Base-by-base conservation (phyloP, 352 stramenopile species). In the Phytophthora lateralis region DNA sequence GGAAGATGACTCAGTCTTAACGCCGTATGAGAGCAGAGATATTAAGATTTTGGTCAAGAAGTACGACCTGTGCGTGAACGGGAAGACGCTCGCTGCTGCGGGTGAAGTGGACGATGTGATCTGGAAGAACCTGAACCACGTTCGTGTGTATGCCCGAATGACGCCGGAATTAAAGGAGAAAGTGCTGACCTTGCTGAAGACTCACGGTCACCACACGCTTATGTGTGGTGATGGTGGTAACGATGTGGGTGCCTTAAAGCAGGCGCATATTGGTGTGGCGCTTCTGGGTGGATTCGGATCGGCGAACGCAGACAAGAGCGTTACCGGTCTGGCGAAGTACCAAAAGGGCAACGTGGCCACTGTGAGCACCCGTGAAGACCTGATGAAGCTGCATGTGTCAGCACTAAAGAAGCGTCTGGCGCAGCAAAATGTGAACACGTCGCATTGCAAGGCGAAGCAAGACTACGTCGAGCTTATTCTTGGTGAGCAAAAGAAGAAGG, bases 221-320 rank as follows among this genome's bases (percentile, higher is more conserved):
- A 99, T 99, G 97, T 99, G 97, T 52, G 97, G 97, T 55, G 97
- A 99, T 61, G 97, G 97, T 52, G 97, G 91, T 12, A 99, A 99
- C 69, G 98, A 99, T 77, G 93, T 99, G 6, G 96, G 96, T 47
- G 95, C 95, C 2, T 71, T 98, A 29, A 98, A 98, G 71, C 93
- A 98, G 62, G 88, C 88, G 24, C 83, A 96, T 53, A 89, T 96
- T 73, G 88, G 88, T 50, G 86, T 96, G 8, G 86, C 86, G 12
- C 41, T 96, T 24, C 66, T 96, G 6, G 84, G 83, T 34, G 86
- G 86, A 32, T 95, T 95, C 44, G 86, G 86, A 34, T 93, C 85
- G 15, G 86, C 86, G 2, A 95, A 95, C 63, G 87, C 85, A 0
- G 87, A 95, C 70, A 96, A 95, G 72, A 90, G 73, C 54, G 83